Evolutionary conservation across 306 rosid species (phyloP).

Genomic region (Psophocarpus tetragonolobus): DNA sequence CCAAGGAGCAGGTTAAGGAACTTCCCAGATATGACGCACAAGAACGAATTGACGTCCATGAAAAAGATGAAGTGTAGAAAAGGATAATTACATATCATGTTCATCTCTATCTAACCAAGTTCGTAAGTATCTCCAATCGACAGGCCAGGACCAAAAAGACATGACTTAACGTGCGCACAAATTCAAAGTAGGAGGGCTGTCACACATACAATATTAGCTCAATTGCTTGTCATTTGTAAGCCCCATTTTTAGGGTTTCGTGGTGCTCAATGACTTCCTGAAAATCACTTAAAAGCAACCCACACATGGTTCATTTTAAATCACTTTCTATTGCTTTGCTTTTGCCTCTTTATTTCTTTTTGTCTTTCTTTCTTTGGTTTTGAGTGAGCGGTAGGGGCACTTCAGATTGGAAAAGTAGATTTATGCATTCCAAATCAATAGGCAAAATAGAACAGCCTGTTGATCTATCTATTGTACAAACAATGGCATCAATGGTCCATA

Average conservation of each 20-base stretch:
- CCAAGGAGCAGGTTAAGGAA: conserved; percentile 10
- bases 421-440: conserved; percentile 14
- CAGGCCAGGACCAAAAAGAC: background rate
- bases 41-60: background rate
- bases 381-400: background rate
- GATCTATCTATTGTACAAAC: conserved; percentile 34
- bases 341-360: background rate
- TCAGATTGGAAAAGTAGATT: background rate
- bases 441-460: conserved; percentile 18
- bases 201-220: background rate
- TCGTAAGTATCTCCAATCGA: background rate
- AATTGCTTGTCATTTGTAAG: background rate
- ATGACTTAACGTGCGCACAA: conserved; percentile 4
- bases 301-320: conserved; percentile 3
- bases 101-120: background rate
- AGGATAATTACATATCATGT: background rate
- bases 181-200: background rate
- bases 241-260: background rate
- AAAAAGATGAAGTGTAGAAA: conserved; percentile 24
- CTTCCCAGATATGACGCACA: conserved; percentile 15
- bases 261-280: background rate
- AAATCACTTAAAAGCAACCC: conserved; percentile 1
- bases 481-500: conserved; percentile 30
- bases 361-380: background rate
- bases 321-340: conserved; percentile 5